Evolutionary conservation across 441 rosid genomes (phyloP).

Genomic region (Corymbia calophylla): DNA sequence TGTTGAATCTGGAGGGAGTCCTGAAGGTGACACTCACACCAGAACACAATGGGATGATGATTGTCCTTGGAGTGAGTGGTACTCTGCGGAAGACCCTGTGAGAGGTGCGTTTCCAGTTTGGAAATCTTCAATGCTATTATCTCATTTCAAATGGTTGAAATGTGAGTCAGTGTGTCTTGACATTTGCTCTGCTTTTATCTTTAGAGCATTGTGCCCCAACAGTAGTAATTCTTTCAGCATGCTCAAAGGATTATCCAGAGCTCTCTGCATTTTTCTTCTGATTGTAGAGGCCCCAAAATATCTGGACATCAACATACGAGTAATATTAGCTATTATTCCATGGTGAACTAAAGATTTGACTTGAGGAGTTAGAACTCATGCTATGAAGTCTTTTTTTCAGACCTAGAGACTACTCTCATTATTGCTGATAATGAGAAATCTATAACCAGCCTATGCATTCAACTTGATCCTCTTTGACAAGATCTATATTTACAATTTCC

Average conservation of each 20-base stretch:
- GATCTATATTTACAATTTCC: not conserved
- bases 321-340: not conserved
- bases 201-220: not conserved
- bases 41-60: conserved; percentile 91
- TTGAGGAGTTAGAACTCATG: not conserved
- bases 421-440: not conserved
- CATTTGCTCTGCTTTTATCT: not conserved
- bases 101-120: conserved; percentile 41
- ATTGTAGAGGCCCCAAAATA: not conserved
- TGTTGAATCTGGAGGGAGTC: conserved; percentile 33
- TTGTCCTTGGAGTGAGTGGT: conserved; percentile 99
- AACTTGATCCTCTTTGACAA: not conserved
- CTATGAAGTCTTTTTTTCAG: not conserved
- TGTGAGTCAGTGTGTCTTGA: not conserved
- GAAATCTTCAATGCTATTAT: not conserved
- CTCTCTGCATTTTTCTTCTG: not conserved
- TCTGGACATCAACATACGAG: not conserved
- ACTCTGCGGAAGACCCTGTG: conserved; percentile 91
- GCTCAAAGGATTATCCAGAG: not conserved
- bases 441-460: not conserved
- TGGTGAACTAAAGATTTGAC: not conserved
- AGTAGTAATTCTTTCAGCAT: not conserved
- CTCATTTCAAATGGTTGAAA: not conserved
- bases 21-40: conserved; percentile 35
- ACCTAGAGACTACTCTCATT: not conserved